Evolutionary conservation across 2,329 filamentous ascomycete genomes (phyloP), one percentile per base, ranked within the genome.

Genomic region (Diaporthe longicolla): DNA sequence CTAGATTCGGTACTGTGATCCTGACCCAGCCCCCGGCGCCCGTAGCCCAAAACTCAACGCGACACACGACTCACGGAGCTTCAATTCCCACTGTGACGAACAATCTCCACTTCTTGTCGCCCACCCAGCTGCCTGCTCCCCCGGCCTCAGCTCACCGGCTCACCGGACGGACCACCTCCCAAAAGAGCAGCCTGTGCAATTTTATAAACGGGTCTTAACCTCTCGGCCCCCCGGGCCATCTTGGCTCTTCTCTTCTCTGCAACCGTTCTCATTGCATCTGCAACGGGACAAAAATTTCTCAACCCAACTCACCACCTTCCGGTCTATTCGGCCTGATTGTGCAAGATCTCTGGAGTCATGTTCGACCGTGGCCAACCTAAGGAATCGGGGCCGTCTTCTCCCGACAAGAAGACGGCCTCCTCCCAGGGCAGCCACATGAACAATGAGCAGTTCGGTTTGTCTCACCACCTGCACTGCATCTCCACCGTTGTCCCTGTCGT

Each of bases 361-460:
- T 81, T 82, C 71, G 76, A 79, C 65, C 79, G 79, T 65, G 77
- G 78, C 73, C 82, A 78, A 74, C 79, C 81, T 72, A 83, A 81
- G 75, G 82, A 83, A 73, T 81, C 80, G 70, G 75, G 74, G 69
- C 78, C 81, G 75, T 82, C 85, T 45, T 74, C 74, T 48, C 74
- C 74, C 26, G 74, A 75, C 70, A 85, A 87, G 75, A 91, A 90
- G 83, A 87, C 89, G 79, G 88, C 89, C 77, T 89, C 91, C 74
- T 90, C 91, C 70, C 89, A 90, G 66, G 87, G 90, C 45, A 86
- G 87, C 32, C 92, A 92, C 82, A 93, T 93, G 91, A 87, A 87
- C 74, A 91, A 89, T 80, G 90, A 92, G 69, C 90, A 93, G 81
- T 92, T 93, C 79, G 90, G 91, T 92, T 85, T 79, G 87, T 70